A percentile compares a stretch with the other conserved stretches of the same genome.
These are phyloP conservation scores for Penicillium verhagenii DNA, from an alignment of 495 filamentous ascomycete genomes.

Conservation along the genomic window DNA sequence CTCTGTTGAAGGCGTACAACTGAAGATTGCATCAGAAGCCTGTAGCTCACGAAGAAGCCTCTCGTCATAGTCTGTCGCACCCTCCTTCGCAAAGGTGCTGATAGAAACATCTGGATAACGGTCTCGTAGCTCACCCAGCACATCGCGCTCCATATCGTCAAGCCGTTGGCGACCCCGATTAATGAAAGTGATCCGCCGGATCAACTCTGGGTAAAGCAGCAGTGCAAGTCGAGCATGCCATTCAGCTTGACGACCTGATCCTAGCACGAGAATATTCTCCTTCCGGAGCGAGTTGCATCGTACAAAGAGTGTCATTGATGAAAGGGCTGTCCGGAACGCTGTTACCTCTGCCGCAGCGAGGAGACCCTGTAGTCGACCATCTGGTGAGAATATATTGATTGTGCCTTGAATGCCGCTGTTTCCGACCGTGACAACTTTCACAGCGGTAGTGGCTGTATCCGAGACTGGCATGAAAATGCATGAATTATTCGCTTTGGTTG, in stretches of 20 bases:
- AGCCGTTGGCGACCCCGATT: conserved; percentile 62
- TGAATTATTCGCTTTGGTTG: conserved; percentile 62
- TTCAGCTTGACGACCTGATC: conserved; percentile 83
- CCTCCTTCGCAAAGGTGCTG: conserved; percentile 31
- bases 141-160: conserved; percentile 27
- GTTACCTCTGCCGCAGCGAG: conserved; percentile 84
- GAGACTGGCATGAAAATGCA: conserved; percentile 92
- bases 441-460: conserved; percentile 51
- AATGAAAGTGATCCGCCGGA: conserved; percentile 72
- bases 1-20: conserved; percentile 61
- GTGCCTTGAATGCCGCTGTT: conserved; percentile 56
- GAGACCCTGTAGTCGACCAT: conserved; percentile 71
- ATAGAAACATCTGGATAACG: conserved; percentile 28
- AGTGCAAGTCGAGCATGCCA: conserved; percentile 88
- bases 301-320: conserved; percentile 69
- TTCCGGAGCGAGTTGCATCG: conserved; percentile 51
- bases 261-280: conserved; percentile 75
- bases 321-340: conserved; percentile 90
- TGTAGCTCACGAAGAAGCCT: conserved; percentile 26
- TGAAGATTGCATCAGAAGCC: conserved; percentile 72
- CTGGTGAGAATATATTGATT: conserved; percentile 70
- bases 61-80: conserved; percentile 25
- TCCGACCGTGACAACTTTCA: conserved; percentile 62
- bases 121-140: conserved; percentile 23
- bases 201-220: conserved; percentile 58